Evolutionary conservation across 176 grass and related monocot species (phyloP).

Genomic region (Bromus sterilis): DNA sequence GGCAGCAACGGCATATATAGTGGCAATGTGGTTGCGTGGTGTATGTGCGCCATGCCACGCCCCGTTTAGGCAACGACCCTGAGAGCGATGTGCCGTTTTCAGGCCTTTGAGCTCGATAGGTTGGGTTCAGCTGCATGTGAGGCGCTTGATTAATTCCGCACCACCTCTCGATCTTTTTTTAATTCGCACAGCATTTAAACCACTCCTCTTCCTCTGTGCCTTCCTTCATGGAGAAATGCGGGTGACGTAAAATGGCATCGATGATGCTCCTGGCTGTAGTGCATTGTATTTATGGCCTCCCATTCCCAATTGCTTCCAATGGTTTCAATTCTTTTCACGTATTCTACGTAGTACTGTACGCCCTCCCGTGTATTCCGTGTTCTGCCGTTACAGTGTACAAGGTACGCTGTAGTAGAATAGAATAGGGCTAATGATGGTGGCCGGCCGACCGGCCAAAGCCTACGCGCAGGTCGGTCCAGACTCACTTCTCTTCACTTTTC

Average conservation of each 20-base stretch:
- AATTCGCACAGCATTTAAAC: background rate
- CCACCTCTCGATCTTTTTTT: too few species aligned
- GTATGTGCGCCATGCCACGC: background rate
- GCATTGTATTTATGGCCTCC: background rate
- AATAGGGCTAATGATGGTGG: too few species aligned
- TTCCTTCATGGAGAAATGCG: background rate
- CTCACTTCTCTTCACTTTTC: too few species aligned
- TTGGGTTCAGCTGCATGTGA: constrained; percentile 27
- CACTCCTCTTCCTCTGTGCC: background rate
- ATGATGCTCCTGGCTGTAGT: background rate
- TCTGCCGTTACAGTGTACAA: too few species aligned
- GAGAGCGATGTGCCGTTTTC: background rate
- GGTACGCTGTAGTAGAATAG: too few species aligned
- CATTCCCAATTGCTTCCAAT: background rate
- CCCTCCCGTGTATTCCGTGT: too few species aligned
- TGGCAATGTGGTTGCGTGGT: background rate
- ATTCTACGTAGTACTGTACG: too few species aligned
- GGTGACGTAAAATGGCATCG: background rate
- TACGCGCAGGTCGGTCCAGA: too few species aligned
- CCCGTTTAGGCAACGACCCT: background rate
- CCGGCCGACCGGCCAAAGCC: too few species aligned
- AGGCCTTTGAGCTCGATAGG: background rate
- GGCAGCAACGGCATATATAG: too few species aligned
- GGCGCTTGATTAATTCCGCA: constrained; percentile 12
- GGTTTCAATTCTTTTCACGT: background rate